These are phyloP conservation scores for Oehlia diaphana DNA, from an alignment of 192 early-diverging fungal species.

Conservation along the genomic window DNA sequence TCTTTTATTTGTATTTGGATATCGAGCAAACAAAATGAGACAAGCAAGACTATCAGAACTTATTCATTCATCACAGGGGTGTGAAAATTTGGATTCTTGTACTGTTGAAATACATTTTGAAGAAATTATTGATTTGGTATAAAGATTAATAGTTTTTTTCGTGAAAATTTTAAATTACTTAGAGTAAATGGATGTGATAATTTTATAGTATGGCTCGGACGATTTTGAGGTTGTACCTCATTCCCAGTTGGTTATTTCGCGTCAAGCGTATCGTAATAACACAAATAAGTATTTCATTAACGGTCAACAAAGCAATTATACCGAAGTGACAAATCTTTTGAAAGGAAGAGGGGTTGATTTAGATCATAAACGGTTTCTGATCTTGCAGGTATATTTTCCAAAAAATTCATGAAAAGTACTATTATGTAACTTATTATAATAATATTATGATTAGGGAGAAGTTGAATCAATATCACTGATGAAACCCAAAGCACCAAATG, in stretches of 20 bases:
- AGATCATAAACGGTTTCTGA: conserved; percentile 97
- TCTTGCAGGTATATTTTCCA: conserved; percentile 67
- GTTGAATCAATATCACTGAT: conserved; percentile 98
- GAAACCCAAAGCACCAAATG: conserved; percentile 92
- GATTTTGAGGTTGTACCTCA: conserved; percentile 59
- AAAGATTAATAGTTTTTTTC: not conserved
- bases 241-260: conserved; percentile 77
- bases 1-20: conserved; percentile 97
- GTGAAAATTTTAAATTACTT: not conserved
- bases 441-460: conserved; percentile 69
- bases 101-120: conserved; percentile 92
- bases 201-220: conserved; percentile 58
- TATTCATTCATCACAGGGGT: conserved; percentile 88
- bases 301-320: conserved; percentile 64
- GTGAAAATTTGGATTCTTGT: conserved; percentile 71
- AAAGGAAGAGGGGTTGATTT: conserved; percentile 88
- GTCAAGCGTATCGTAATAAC: conserved; percentile 68
- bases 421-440: too few species aligned
- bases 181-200: not conserved
- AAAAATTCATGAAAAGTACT: too few species aligned
- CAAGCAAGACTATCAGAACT: conserved; percentile 94
- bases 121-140: conserved; percentile 81
- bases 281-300: conserved; percentile 80
- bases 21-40: conserved; percentile 94
- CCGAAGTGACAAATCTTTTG: conserved; percentile 81